These are phyloP conservation scores for Zasmidium cellare DNA, from an alignment of 2,329 filamentous ascomycete species.

Conservation along the genomic window DNA sequence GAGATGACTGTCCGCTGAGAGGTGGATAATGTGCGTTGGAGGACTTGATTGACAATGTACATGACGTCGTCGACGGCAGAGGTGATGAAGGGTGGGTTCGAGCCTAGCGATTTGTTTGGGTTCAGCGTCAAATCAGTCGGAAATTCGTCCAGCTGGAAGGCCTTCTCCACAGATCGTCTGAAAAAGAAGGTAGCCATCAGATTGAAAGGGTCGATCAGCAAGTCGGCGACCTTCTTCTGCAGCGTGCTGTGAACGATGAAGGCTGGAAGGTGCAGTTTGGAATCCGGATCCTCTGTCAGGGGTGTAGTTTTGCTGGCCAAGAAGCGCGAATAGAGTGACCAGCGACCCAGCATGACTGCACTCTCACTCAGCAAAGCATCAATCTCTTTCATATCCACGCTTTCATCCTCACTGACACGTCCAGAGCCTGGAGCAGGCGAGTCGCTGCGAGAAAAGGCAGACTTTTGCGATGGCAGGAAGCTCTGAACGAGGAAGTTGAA, in stretches of 20 bases:
- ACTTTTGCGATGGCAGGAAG: conserved; percentile 73
- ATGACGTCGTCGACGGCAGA: conserved; percentile 97
- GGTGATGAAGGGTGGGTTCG: conserved; percentile 86
- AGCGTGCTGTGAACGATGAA: conserved; percentile 79
- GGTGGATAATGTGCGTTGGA: conserved; percentile 83
- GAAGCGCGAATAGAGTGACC: conserved; percentile 90
- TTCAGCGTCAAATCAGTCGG: conserved; percentile 78
- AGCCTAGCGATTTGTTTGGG: conserved; percentile 67
- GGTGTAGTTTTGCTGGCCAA: conserved; percentile 76
- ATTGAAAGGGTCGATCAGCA: conserved; percentile 80
- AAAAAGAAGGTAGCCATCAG: conserved; percentile 95
- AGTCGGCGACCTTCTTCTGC: conserved; percentile 72
- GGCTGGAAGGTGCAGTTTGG: conserved; percentile 64
- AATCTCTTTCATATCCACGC: conserved; percentile 95
- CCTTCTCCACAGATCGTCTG: conserved; percentile 91
- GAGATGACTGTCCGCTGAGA: conserved; percentile 77
- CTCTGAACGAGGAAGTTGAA: conserved; percentile 97
- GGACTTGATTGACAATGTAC: conserved; percentile 94
- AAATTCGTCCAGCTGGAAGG: conserved; percentile 92
- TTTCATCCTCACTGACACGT: conserved; percentile 78
- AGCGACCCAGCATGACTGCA: conserved; percentile 86
- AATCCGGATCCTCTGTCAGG: conserved; percentile 18
- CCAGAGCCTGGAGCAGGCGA: conserved; percentile 68
- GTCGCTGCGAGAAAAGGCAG: conserved; percentile 64
- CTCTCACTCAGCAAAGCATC: conserved; percentile 86